Evolutionary conservation across 371 early-diverging fungal species (phyloP), one percentile per base, ranked within the genome.

Genomic region (Nematocida minor): DNA sequence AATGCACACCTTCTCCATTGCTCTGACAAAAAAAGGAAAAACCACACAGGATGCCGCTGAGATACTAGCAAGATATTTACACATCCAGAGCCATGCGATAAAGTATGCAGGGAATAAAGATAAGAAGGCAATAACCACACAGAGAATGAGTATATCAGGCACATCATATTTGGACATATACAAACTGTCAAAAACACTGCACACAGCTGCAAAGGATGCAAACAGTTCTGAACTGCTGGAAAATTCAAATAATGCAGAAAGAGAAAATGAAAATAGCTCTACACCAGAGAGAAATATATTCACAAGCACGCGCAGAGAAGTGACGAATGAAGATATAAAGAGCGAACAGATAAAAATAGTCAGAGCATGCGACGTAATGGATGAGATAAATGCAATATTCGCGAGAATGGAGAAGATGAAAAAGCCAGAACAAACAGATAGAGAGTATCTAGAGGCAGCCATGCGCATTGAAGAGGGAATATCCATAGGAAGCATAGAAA

Each of bases 21-120:
- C 60, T 25, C 32, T 84, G 16, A 81, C 70, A 20, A 84, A 84
- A 42, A 66, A 47, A 1, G 80, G 81, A 42, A 64, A 66, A 53
- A 83, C 69, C 34, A 82, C 82, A 36, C 46, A 66, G 14, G 80
- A 81, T 55, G 80, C 81, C 22, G 51, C 63, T 2, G 60, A 66
- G 6, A 60, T 80, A 27, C 36, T 84, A 31, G 41, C 79, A 4
- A 81, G 49, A 25, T 25, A 51, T 20, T 69, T 83, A 79, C 87
- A 88, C 42, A 64, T 74, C 3, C 44, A 69, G 2, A 42, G 38
- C 0, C 44, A 29, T 9, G 80, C 82, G 20, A 89, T 95, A 70
- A 87, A 92, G 2, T 91, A 90, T 86, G 93, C 95, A 0, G 99
- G 99, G 14, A 96, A 92, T n/a, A 98, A 98, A 84, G 99, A 98